phyloP scores from a whole-genome alignment of 1,139 yeast genomes.

The Diutina rugosa region DNA sequence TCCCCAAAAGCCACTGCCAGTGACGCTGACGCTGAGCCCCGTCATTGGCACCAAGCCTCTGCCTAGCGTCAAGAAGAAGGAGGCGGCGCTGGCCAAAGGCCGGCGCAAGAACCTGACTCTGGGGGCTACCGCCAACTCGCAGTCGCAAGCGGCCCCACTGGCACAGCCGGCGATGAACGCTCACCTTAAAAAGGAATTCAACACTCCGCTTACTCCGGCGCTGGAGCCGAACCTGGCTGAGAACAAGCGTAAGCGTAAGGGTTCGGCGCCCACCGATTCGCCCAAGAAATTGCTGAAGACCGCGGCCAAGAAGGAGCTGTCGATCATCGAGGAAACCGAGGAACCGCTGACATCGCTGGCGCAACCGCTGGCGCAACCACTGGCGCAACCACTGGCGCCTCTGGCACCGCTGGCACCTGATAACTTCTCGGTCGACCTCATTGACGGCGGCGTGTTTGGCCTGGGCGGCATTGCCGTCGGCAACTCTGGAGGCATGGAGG shows the following conservation, averaged over 20 bases:
- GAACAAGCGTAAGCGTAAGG: conserved; percentile 5
- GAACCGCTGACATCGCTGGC: not conserved
- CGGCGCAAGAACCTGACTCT: conserved; percentile 21
- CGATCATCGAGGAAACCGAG: conserved; percentile 7
- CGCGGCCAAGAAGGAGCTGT: conserved; percentile 14
- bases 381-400: conserved; percentile 10
- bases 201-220: conserved; percentile 31
- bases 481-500: conserved; percentile 17
- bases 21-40: conserved; percentile 11
- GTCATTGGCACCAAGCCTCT: conserved; percentile 23
- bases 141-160: conserved; percentile 6
- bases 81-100: conserved; percentile 12
- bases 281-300: conserved; percentile 18
- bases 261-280: conserved; percentile 13
- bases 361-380: not conserved
- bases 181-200: conserved; percentile 18
- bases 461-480: conserved; percentile 9
- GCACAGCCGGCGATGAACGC: conserved; percentile 6
- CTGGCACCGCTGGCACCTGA: conserved; percentile 15
- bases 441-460: conserved; percentile 8
- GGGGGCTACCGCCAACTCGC: conserved; percentile 6
- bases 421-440: conserved; percentile 24
- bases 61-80: conserved; percentile 10
- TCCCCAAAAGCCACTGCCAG: conserved; percentile 9
- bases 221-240: conserved; percentile 21